Evolutionary conservation across 2,329 filamentous ascomycete species (phyloP), one percentile per base, ranked within the genome.

Genomic region (Trichoderma oligosporum): DNA sequence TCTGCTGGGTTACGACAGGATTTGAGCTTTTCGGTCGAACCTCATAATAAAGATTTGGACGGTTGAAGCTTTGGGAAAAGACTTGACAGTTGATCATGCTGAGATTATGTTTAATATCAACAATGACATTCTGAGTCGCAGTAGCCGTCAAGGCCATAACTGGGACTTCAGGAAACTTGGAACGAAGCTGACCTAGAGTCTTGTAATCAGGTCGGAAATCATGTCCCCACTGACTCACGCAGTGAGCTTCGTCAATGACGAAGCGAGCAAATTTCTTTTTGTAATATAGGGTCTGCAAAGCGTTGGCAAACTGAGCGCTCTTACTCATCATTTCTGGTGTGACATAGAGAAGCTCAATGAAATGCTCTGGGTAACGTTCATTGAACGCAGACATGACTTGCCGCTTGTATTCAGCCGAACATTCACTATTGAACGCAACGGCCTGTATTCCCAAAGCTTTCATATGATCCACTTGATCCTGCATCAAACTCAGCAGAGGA

Each of bases 171-270:
- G 86, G 85, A 64, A 93, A 93, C 52, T 82, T 83, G 38, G 76
- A 71, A 47, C 93, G 83, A 41, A 97, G 77, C 58, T 85, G 80
- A 25, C 92, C 91, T 4, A 99, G 78, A 27, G 83, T 82, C 71
- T 96, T 96, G 76, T 99, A 99, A 69, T 97, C 93, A 0, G 92
- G 93, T 44, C 95, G 85, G 69, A 99, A 99, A 71, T 99, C 94
- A 65, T 99, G 94, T 1, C 94, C 94, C 94, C 94, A 99, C 76
- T 99, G 92, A 71, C 94, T 97, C 24, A 99, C 93, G 71, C 94
- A 99, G 71, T 99, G 94, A n/a, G 94, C 94, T 74, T 99, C 95
- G 64, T 99, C 94, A 61, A 99, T 96, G 53, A 99, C 94, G 47
- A 99, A 84, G 24, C 94, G 85, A 14, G 95, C 93, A 52, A 99